Percentiles rank a stretch among this genome's conserved stretches.
phyloP scores from a whole-genome alignment of 306 rosid genomes.

The Chamaecrista fasciculata region DNA sequence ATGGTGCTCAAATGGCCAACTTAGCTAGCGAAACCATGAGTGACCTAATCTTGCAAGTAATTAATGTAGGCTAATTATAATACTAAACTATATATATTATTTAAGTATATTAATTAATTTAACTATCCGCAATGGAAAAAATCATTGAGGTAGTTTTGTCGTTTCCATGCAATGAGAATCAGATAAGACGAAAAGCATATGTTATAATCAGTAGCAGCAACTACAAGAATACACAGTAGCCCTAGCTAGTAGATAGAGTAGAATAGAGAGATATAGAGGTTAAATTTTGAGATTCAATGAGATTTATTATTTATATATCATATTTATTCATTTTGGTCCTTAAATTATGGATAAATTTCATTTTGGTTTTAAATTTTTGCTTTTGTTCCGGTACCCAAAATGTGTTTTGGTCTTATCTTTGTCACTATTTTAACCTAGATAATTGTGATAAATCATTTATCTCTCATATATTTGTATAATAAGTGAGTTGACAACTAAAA shows the following conservation, averaged over 20 bases:
- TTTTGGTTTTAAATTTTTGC: too few species aligned
- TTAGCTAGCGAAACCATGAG: constrained; percentile 7
- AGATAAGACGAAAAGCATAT: constrained; percentile 32
- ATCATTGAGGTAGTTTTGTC: constrained; percentile 34
- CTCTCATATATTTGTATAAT: too few species aligned
- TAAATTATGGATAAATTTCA: too few species aligned
- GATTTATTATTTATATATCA: too few species aligned
- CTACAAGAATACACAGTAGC: constrained; percentile 31
- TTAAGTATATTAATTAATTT: not conserved
- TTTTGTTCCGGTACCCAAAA: too few species aligned
- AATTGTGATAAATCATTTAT: too few species aligned
- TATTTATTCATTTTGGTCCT: too few species aligned
- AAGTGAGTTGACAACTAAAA: too few species aligned
- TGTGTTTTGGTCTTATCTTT: too few species aligned
- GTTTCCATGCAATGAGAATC: constrained; percentile 27
- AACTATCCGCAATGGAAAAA: not conserved
- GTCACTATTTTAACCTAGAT: too few species aligned
- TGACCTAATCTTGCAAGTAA: constrained; percentile 28
- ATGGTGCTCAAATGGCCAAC: constrained; percentile 42
- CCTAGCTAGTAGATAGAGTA: constrained; percentile 26
- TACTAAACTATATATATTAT: constrained; percentile 18
- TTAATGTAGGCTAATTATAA: not conserved
- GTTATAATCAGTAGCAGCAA: constrained; percentile 24
- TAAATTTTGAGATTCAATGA: constrained; percentile 41
- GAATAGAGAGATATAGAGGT: constrained; percentile 21